Base-by-base conservation (phyloP, 352 stramenopile species). In the Plasmopara halstedii region DNA sequence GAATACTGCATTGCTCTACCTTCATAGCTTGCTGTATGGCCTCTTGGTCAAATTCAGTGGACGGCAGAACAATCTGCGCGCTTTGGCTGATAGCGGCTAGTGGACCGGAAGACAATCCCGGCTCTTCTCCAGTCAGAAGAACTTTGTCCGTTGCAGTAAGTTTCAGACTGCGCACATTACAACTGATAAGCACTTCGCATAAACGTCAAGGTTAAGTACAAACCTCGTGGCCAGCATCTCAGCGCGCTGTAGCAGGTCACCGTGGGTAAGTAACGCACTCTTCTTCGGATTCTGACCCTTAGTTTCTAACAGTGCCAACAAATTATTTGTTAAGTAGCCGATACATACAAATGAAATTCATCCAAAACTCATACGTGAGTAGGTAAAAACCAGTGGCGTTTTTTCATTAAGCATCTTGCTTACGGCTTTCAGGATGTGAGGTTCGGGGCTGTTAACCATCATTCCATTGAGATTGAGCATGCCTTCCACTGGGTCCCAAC, bases 131-230 rank as follows among this genome's bases (percentile, higher is more conserved):
- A 2, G 79, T 89, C 32, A 92, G 53, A 25, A 82, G 60, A 44
- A 94, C 78, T 68, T 92, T 94, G 77, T 94, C 83, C 27, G 67
- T 68, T 13, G 76, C 62, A 20, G 64, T 81, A 56, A 94, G 48
- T 40, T 79, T 69, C 34, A 94, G 49, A 19, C 77, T 88, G 49
- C n/a, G 18, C 26, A 14, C 10, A 32, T 23, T 11, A 56, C 6
- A 42, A 37, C 48, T 25, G 13, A 20, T 42, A 39, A 50, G 9
- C 37, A 42, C 35, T 36, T 1, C 27, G 6, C 17, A 31, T 13
- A 10, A 17, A 25, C 25, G 42, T 29, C 3, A 4, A 2, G 3
- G 25, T 29, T 10, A 29, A 29, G 25, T 27, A 44, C 71, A 37
- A 61, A 92, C 82, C 59, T 80, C 61, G 86, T 86, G 33, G 63